Percentiles rank a stretch among this genome's conserved stretches.
phyloP scores from a whole-genome alignment of 2,329 filamentous ascomycete genomes.

The Ceratocystis colombiana region DNA sequence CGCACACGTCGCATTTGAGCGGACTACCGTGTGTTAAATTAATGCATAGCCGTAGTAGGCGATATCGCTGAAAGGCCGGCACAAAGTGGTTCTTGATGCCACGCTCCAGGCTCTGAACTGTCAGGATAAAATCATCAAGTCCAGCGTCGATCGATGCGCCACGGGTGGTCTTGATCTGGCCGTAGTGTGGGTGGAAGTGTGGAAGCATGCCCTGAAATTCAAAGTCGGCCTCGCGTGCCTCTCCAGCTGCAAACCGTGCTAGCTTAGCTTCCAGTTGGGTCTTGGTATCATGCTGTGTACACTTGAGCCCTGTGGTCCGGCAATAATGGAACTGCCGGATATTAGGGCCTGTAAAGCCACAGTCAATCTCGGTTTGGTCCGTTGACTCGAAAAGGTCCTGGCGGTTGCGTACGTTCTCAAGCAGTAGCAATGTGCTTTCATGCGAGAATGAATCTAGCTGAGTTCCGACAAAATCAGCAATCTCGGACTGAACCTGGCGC shows the following conservation, averaged over 20 bases:
- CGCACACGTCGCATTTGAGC: slow-evolving; percentile 22
- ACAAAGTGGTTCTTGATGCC: slow-evolving; percentile 21
- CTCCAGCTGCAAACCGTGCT: slow-evolving; percentile 3
- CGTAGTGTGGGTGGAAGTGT: slow-evolving; percentile 23
- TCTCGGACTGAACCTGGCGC: not conserved
- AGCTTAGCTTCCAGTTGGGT: slow-evolving; percentile 12
- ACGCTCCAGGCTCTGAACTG: slow-evolving; percentile 26
- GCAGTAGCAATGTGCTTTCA: not conserved
- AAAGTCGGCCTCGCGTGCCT: slow-evolving; percentile 26
- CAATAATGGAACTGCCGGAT: slow-evolving; percentile 13
- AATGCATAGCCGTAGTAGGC: slow-evolving; percentile 16
- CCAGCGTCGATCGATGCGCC: slow-evolving; percentile 27
- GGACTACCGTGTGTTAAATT: not conserved
- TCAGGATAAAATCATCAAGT: slow-evolving; percentile 27
- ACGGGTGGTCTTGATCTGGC: slow-evolving; percentile 23
- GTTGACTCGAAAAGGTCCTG: not conserved
- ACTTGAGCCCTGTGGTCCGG: slow-evolving; percentile 24
- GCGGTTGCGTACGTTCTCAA: not conserved
- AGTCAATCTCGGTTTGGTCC: slow-evolving; percentile 13
- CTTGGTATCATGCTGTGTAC: slow-evolving; percentile 2
- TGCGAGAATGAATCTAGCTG: not conserved
- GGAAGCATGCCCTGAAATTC: slow-evolving; percentile 27
- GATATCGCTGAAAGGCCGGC: slow-evolving; percentile 15
- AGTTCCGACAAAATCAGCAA: not conserved
- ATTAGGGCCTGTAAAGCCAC: slow-evolving; percentile 8